A percentile compares a stretch with the other conserved stretches of the same genome.
Conservation (phyloP, 768 basidiomycete species). For the Termitomyces sp. region DNA sequence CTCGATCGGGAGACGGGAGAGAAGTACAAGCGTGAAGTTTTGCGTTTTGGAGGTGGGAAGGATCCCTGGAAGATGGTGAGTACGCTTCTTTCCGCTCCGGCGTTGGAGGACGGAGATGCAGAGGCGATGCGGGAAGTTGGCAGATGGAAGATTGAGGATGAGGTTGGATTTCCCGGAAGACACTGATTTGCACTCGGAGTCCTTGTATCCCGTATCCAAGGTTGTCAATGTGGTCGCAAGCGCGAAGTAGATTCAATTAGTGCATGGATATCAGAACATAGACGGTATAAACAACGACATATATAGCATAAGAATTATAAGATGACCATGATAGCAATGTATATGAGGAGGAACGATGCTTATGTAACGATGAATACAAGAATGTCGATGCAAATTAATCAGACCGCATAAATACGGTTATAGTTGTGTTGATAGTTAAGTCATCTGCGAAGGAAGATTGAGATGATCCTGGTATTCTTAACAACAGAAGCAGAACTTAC, state of each 20-base stretch:
- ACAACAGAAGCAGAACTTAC: not conserved
- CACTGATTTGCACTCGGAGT: slow-evolving; percentile 35
- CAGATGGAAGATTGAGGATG: slow-evolving; percentile 79
- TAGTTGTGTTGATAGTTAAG: not conserved
- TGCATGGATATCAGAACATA: not conserved
- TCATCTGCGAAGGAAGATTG: not conserved
- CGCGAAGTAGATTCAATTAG: not conserved
- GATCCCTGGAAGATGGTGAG: slow-evolving; percentile 95
- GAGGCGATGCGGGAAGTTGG: slow-evolving; percentile 90
- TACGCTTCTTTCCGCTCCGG: slow-evolving; percentile 54
- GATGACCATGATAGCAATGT: not conserved
- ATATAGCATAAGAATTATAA: slow-evolving; percentile 6
- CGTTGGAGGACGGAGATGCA: slow-evolving; percentile 66
- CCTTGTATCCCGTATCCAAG: no score
- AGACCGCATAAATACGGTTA: no score
- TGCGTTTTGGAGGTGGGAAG: slow-evolving; percentile 81
- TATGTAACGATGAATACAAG: no score
- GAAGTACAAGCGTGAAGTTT: slow-evolving; percentile 67
- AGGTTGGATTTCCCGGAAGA: slow-evolving; percentile 51
- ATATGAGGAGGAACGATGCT: not conserved
- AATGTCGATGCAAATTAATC: no score
- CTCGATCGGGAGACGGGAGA: slow-evolving; percentile 74
- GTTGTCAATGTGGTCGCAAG: not conserved
- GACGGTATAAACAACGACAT: not conserved
- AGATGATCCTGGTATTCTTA: not conserved